Evolutionary conservation across 2,329 filamentous ascomycete species (phyloP).

Genomic region (Rutstroemia sydowiana): DNA sequence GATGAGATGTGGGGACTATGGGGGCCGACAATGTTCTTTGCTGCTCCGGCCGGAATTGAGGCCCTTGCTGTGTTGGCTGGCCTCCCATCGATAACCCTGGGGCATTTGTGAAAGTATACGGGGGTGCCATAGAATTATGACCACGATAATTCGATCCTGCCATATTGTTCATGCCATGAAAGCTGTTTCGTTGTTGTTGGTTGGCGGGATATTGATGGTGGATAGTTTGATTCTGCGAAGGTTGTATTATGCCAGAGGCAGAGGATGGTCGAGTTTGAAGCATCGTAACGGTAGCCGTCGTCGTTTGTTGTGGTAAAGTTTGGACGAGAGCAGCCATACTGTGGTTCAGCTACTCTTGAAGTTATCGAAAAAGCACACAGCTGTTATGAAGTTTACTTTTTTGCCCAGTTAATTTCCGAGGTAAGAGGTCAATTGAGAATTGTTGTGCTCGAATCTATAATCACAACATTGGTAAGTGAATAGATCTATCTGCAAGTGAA

Average conservation of each 20-base stretch:
- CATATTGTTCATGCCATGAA: slow-evolving; percentile 44
- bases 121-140: slow-evolving; percentile 45
- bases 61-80: slow-evolving; percentile 27
- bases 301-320: slow-evolving; percentile 68
- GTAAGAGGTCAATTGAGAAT: slow-evolving; percentile 3
- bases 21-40: slow-evolving; percentile 48
- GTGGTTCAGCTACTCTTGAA: slow-evolving; percentile 24
- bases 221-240: slow-evolving; percentile 26
- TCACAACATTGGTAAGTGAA: slow-evolving; percentile 7
- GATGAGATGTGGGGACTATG: slow-evolving; percentile 34
- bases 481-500: not conserved
- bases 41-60: slow-evolving; percentile 46
- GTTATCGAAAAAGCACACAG: slow-evolving; percentile 22
- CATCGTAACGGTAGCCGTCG: slow-evolving; percentile 65
- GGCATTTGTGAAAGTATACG: slow-evolving; percentile 70
- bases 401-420: slow-evolving; percentile 13
- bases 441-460: slow-evolving; percentile 12
- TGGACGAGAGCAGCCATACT: slow-evolving; percentile 82
- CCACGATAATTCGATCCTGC: slow-evolving; percentile 45
- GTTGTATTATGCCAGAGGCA: slow-evolving; percentile 44
- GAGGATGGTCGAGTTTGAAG: slow-evolving; percentile 66
- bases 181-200: slow-evolving; percentile 42
- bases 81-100: slow-evolving; percentile 51
- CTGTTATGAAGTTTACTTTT: slow-evolving; percentile 14
- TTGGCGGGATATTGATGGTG: slow-evolving; percentile 42